Conservation (phyloP, 257 asterid species). For the Scutellaria galericulata region DNA sequence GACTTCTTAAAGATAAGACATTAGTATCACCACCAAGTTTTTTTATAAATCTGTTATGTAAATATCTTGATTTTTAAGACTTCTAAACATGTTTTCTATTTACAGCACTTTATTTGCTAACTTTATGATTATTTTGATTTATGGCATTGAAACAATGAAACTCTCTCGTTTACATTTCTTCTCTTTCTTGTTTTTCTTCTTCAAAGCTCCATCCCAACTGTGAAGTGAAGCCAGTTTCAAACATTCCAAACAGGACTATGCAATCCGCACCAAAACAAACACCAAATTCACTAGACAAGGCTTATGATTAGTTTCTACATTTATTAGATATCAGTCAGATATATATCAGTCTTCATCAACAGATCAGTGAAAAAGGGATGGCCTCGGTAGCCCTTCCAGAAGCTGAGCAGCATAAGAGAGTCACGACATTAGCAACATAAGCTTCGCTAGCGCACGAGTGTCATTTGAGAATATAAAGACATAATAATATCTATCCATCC, state of each 20-base stretch:
- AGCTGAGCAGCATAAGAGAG: neutral
- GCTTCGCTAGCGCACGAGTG: constrained; percentile 17
- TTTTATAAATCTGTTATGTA: neutral
- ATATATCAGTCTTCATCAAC: neutral
- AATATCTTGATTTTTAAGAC: no score
- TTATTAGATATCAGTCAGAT: neutral
- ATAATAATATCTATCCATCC: neutral
- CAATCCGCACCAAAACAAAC: neutral
- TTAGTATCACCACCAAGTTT: neutral
- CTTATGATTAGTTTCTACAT: neutral
- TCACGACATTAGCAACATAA: constrained; percentile 23
- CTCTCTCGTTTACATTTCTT: neutral
- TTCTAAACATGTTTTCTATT: neutral
- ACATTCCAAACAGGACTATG: constrained; percentile 2
- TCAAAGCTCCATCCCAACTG: constrained; percentile 1
- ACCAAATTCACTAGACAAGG: neutral
- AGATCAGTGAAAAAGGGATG: neutral
- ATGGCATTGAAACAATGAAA: neutral
- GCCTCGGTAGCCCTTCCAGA: neutral
- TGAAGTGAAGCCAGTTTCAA: neutral
- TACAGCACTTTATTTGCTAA: neutral
- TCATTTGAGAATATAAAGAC: neutral
- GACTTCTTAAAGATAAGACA: neutral
- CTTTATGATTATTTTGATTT: neutral
- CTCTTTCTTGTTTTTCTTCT: no score